Percentiles rank a stretch among this genome's conserved stretches.
Evolutionary conservation across 1,284 basidiomycete species (phyloP).

Genomic region (Ustilago xerochloae): DNA sequence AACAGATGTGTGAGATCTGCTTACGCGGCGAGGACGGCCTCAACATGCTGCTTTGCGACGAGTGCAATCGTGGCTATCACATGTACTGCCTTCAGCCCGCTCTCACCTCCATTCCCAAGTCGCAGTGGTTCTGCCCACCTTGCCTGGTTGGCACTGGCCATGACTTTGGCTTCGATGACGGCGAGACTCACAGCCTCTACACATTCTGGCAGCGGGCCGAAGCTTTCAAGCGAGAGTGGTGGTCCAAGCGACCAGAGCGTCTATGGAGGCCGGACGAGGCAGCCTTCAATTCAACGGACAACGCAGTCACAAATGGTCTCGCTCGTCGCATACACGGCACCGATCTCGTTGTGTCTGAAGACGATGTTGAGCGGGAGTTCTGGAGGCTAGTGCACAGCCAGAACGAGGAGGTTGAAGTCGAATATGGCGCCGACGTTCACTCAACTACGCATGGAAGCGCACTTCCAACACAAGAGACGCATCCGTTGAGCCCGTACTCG

Average conservation of each 20-base stretch:
- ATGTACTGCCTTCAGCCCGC: slow-evolving; percentile 96
- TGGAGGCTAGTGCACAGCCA: slow-evolving; percentile 93
- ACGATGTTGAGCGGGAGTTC: slow-evolving; percentile 93
- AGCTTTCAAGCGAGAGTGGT: slow-evolving; percentile 84
- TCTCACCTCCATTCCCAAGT: slow-evolving; percentile 82
- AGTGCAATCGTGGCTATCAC: slow-evolving; percentile 94
- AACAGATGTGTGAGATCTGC: slow-evolving; percentile 70
- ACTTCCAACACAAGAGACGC: slow-evolving; percentile 92
- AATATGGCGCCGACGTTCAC: slow-evolving; percentile 98
- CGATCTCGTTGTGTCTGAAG: slow-evolving; percentile 79
- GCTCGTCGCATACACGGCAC: slow-evolving; percentile 50
- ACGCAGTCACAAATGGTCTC: slow-evolving; percentile 42
- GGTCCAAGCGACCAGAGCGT: slow-evolving; percentile 44
- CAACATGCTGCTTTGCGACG: slow-evolving; percentile 94
- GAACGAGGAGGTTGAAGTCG: slow-evolving; percentile 93
- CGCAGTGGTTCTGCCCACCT: slow-evolving; percentile 95
- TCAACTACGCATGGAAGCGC: slow-evolving; percentile 97
- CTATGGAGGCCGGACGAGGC: slow-evolving; percentile 34
- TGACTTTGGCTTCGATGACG: slow-evolving; percentile 98
- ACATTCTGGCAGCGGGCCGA: slow-evolving; percentile 91
- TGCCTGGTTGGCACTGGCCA: slow-evolving; percentile 94
- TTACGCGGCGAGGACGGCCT: slow-evolving; percentile 85
- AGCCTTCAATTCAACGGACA: background rate
- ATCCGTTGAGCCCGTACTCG: slow-evolving; percentile 86
- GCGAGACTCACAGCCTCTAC: slow-evolving; percentile 91